Base-by-base conservation (phyloP, 2,329 filamentous ascomycete species). In the Bipolaris bicolor region DNA sequence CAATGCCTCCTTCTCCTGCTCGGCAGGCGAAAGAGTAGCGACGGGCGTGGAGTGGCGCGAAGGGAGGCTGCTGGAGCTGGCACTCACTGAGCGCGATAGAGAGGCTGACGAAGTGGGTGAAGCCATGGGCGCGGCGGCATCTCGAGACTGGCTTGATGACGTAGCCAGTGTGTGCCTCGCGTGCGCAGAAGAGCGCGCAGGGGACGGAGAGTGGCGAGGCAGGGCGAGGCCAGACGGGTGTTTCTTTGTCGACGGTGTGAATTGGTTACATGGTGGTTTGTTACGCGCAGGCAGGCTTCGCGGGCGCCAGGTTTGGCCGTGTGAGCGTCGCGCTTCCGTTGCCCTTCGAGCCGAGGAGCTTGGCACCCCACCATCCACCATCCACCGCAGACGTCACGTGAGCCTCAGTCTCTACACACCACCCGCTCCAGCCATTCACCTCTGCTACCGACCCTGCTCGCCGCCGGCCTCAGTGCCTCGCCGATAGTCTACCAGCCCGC, bases 71-170 rank as follows among this genome's bases (percentile, higher is more conserved):
- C 48, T 58, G 41, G 69, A 65, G 69, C 72, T 74, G 57, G 69
- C 65, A 69, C 72, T 74, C 60, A 67, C 62, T 43, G 71, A 70
- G 57, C 67, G 68, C 40, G 70, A 68, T 47, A 61, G 56, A 40
- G 63, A 60, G 55, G 55, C 59, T 49, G 68, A 67, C 46, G 63
- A 44, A 44, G 64, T 66, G 55, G 41, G 66, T 44, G 69, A 70
- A 50, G 67, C 61, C 71, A 74, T 74, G 60, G 49, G 63, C 47
- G 57, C 37, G 55, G 43, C 56, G 49, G 66, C 63, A 66, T 68
- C 50, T 63, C 65, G 61, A 58, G 56, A 34, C 24, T 11, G 29
- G 39, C 49, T 22, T 16, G 50, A 46, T 54, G 59, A 57, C 56
- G 64, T 57, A 60, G 57, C 57, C 53, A 37, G 40, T 20, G 52